Base-by-base conservation (phyloP, 208 protist genomes). In the Trypanosoma congolense region DNA sequence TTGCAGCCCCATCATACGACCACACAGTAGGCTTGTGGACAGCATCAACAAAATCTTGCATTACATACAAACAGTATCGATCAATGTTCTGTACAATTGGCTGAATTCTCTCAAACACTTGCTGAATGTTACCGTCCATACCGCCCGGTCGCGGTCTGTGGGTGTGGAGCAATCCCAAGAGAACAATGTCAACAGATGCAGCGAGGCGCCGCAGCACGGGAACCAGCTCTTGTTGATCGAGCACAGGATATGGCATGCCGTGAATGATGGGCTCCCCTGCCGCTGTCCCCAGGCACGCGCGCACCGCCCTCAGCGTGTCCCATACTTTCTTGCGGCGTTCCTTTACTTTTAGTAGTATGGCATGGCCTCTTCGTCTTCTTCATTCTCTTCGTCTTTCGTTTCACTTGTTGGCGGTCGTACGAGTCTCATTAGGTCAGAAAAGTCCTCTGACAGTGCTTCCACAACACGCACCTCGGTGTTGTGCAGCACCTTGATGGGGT, bases 11-110 rank as follows among this genome's bases (percentile, higher is more conserved):
- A 12, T 50, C 24, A 0, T 60, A 42, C 2, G 65, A 69, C 66
- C 69, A 83, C 40, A 52, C 54, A 40, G 61, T 61, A 16, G 80
- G 75, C 36, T 19, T 33, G 1, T 66, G 55, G n/a, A 80, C 25
- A 3, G 80, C 68, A 50, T 74, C 60, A 16, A 82, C 60, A 61
- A 80, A 78, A 61, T 80, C 73, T 31, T 74, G 65, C 54, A 85
- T 52, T 8, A 80, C 58, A 14, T 61, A 19, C 4, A 61, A 56
- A 21, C 44, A 56, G 16, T 59, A 55, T n/a, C 12, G 3, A 24
- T 78, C 57, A 14, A 85, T 71, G 59, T 53, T 48, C 22, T 45
- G 58, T 35, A 81, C 57, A 10, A 79, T 48, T 4, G 73, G 70
- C 55, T 72, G 65, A 16, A 80, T 69, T 44, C 76, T 70, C 4